A percentile compares a stretch with the other conserved stretches of the same genome.
These are phyloP conservation scores for Phytophthora boehmeriae DNA, from an alignment of 352 stramenopile genomes.

Conservation along the genomic window DNA sequence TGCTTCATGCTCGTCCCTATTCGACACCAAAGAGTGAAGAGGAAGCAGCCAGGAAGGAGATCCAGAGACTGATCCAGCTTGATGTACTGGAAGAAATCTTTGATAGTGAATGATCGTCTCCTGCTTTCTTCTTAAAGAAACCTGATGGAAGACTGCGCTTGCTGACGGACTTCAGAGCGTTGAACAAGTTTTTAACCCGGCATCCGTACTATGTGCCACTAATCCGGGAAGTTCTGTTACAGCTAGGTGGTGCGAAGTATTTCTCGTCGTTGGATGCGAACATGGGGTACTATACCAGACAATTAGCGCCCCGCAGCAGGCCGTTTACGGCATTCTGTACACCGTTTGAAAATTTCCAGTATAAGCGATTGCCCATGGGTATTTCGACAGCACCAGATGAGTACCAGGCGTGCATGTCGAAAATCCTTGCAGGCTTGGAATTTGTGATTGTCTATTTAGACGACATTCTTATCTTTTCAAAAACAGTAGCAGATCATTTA, in stretches of 20 bases:
- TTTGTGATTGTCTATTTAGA: slow-evolving; percentile 22
- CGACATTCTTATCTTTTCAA: slow-evolving; percentile 14
- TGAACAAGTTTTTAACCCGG: slow-evolving; percentile 13
- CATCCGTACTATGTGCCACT: slow-evolving; percentile 1
- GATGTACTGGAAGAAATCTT: slow-evolving; percentile 20
- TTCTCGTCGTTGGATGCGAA: slow-evolving; percentile 19
- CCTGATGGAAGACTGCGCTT: slow-evolving; percentile 5
- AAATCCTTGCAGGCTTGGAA: slow-evolving; percentile 5
- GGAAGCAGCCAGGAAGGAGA: slow-evolving; percentile 1
- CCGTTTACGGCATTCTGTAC: slow-evolving; percentile 4
- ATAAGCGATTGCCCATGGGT: slow-evolving; percentile 10
- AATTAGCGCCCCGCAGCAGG: slow-evolving; percentile 1
- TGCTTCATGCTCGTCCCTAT: slow-evolving; percentile 4
- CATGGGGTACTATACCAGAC: slow-evolving; percentile 13
- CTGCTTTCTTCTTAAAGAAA: slow-evolving; percentile 19
- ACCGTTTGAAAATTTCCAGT: slow-evolving; percentile 14
- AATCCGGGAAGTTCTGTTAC: slow-evolving; percentile 2
- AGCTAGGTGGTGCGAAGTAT: slow-evolving; percentile 11
- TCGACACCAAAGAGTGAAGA: slow-evolving; percentile 1
- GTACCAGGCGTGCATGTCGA: slow-evolving; percentile 18
- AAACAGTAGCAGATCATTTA: slow-evolving; percentile 9
- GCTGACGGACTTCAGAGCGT: slow-evolving; percentile 8
- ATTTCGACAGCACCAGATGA: slow-evolving; percentile 15
- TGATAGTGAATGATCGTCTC: slow-evolving; percentile 9
- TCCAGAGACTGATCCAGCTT: background rate